Conservation (phyloP, 2,329 filamentous ascomycete genomes). For the Colletotrichum zoysiae region DNA sequence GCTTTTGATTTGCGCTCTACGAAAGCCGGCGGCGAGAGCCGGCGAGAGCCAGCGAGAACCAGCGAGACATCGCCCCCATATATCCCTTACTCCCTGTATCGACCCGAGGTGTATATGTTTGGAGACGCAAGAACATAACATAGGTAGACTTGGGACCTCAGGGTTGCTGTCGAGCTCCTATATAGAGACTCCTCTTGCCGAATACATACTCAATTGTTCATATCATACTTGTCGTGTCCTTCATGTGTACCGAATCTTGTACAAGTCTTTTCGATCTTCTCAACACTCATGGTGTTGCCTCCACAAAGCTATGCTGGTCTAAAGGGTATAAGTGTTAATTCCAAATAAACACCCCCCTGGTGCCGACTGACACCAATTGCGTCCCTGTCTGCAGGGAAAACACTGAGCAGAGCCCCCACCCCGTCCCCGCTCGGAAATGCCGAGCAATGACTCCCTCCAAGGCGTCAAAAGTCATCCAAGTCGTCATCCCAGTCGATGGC, state of each 20-base stretch:
- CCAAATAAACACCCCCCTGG: neutral
- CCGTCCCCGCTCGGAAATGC: neutral
- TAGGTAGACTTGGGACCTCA: neutral
- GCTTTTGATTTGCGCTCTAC: slow-evolving; percentile 17
- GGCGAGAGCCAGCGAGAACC: neutral
- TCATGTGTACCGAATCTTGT: neutral
- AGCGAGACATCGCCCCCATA: neutral
- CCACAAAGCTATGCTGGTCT: neutral
- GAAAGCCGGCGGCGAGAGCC: neutral
- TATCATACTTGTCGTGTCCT: neutral
- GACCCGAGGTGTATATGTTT: slow-evolving; percentile 10
- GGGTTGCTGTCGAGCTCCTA: neutral
- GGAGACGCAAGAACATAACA: slow-evolving; percentile 9
- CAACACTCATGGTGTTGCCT: neutral
- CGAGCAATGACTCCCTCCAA: neutral
- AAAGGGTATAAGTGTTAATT: slow-evolving; percentile 24
- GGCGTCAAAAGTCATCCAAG: slow-evolving; percentile 38
- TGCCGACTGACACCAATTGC: neutral
- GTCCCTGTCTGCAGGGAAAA: neutral
- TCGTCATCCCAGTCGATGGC: slow-evolving; percentile 41
- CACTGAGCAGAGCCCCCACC: neutral
- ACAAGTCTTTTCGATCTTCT: neutral
- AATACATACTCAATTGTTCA: neutral
- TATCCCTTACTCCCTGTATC: neutral
- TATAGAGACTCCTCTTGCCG: slow-evolving; percentile 6